Evolutionary conservation across 2,329 filamentous ascomycete genomes (phyloP), one percentile per base, ranked within the genome.

Genomic region (Fusarium sp.): DNA sequence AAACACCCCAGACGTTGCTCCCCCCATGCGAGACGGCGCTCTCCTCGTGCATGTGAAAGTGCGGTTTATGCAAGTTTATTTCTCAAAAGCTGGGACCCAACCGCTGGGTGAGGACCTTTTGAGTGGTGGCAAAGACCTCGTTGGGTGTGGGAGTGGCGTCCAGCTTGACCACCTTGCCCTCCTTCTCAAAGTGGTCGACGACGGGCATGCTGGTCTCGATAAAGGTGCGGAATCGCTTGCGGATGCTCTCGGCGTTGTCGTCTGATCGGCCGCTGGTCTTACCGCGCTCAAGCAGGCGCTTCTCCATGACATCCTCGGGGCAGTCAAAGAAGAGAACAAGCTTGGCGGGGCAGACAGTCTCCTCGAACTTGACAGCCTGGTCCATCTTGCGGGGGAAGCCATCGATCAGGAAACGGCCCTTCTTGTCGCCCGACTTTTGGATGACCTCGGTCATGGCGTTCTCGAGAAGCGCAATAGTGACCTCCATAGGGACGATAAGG

Each of bases 181-280:
- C 87, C 79, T 88, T 87, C 80, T 93, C 91, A 82, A 93, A 98
- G 82, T 94, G 91, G 77, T 97, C 89, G 64, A 99, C 95, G 56
- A 98, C 97, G 29, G 97, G 97, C 96, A 98, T 98, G 85, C 95
- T 98, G 3, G 95, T 98, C 85, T 98, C 95, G 78, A 97, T 87
- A 81, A 98, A 99, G 5, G 93, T 95, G 81, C 91, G 92, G 89
- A 99, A 99, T 66, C 97, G 91, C 92, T 99, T 99, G 86, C 94
- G 93, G 83, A 98, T 99, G 80, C 92, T 95, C 85, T 98, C 97
- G 65, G 91, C 93, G 82, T 99, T 99, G 86, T 99, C 97, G 84
- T 99, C 97, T 60, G 93, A 87, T 74, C 97, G 90, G 47, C 97
- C 97, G 80, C 93, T 95, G 18, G 96, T 98, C 91, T 98, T 94